Percentiles rank a stretch among this genome's conserved stretches.
phyloP scores from a whole-genome alignment of 2,329 filamentous ascomycete genomes.

The Fusarium albosuccineum region DNA sequence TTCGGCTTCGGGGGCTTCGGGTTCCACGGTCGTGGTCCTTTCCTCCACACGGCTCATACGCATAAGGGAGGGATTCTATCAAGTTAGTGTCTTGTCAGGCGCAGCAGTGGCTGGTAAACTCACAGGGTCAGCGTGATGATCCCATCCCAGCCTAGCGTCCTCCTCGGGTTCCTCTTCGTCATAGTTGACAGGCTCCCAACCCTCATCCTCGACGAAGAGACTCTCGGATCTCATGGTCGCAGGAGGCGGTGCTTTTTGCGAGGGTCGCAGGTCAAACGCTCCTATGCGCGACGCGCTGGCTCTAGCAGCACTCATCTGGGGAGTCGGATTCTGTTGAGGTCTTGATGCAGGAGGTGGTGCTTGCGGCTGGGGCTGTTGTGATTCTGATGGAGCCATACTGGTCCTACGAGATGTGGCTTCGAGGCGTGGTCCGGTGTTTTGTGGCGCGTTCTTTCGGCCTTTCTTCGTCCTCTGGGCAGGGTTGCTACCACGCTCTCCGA shows the following conservation, averaged over 20 bases:
- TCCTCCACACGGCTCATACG: conserved; percentile 58
- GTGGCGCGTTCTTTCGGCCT: conserved; percentile 55
- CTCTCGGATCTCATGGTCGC: conserved; percentile 74
- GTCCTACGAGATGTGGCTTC: conserved; percentile 63
- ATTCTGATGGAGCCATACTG: conserved; percentile 55
- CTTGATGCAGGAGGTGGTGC: conserved; percentile 44
- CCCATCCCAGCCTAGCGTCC: conserved; percentile 79
- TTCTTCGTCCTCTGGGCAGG: conserved; percentile 63
- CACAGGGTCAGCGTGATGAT: conserved; percentile 74
- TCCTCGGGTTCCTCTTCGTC: conserved; percentile 74
- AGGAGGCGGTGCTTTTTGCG: conserved; percentile 66
- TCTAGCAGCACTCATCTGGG: conserved; percentile 51
- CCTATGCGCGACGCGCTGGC: conserved; percentile 53
- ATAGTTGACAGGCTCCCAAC: conserved; percentile 77
- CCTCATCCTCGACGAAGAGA: conserved; percentile 81
- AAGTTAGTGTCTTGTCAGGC: conserved; percentile 46
- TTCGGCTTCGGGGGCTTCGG: conserved; percentile 20
- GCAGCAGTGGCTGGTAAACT: conserved; percentile 45
- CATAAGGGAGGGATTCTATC: conserved; percentile 59
- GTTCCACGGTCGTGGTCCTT: conserved; percentile 23
- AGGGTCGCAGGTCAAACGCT: conserved; percentile 63
- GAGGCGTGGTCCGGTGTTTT: conserved; percentile 55
- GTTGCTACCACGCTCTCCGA: conserved; percentile 72
- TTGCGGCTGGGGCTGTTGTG: conserved; percentile 40
- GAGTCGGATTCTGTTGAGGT: conserved; percentile 49